Base-by-base conservation (phyloP, 2,329 filamentous ascomycete species). In the Phoma sp. region DNA sequence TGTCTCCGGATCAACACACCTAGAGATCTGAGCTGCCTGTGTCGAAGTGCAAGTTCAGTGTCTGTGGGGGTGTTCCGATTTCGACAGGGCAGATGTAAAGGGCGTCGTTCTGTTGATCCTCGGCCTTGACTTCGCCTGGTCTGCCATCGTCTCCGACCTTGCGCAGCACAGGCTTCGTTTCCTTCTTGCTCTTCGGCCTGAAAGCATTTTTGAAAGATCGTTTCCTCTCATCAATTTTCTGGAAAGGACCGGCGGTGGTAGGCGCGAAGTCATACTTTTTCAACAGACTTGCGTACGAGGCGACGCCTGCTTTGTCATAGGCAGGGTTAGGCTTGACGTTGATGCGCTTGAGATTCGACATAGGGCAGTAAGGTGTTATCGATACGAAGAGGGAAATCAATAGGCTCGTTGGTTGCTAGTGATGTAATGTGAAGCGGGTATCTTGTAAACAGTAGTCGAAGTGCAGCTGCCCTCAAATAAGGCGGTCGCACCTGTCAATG, bases 21-120 rank as follows among this genome's bases (percentile, higher is more conserved):
- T 74, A 85, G 84, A 89, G 82, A 73, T 89, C 87, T 27, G 85
- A 82, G 53, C 78, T 88, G 49, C 80, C 87, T 15, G 89, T 92
- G 63, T 92, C 89, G 56, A 92, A 82, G 69, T 90, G 86, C 53
- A 92, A 68, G 57, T 85, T 82, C 60, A 90, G 70, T 21, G 57
- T 64, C 43, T 69, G 66, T 1, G 77, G 82, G 61, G 88, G 85
- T 65, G 82, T 77, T 29, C 88, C 89, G 55, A 91, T 79, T 4
- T 77, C 79, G 39, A 91, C 83, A 0, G 85, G 83, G 55, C 72
- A 76, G 6, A 80, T 72, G 63, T 80, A 80, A 17, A 67, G 46
- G 0, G 68, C 65, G 29, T 71, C 65, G 47, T 67, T 69, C 36
- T 67, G 63, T 4, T 60, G 57, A 15, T 69, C 52, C 13, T 46